Evolutionary conservation across 2,329 filamentous ascomycete genomes (phyloP).

Genomic region (Nigrospora osmanthi): DNA sequence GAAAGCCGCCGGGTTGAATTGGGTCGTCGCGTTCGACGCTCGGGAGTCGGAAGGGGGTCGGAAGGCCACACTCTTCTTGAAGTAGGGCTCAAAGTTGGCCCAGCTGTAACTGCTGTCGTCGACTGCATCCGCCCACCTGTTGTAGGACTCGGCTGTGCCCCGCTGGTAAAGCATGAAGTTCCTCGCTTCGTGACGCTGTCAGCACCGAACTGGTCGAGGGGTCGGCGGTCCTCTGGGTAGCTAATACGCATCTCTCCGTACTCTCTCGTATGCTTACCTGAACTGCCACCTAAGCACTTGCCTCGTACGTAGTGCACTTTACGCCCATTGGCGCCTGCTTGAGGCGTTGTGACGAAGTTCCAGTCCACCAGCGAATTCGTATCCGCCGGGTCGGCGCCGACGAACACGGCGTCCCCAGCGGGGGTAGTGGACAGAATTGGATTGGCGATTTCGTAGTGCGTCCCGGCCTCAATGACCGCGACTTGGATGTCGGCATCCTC

Average conservation of each 20-base stretch:
- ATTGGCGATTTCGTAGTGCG: slow-evolving; percentile 21
- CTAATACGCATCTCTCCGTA: too few relatives aligned
- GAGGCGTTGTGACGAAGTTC: slow-evolving; percentile 14
- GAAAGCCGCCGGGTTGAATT: slow-evolving; percentile 22
- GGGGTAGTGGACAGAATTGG: slow-evolving; percentile 2
- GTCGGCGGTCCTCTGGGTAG: not conserved
- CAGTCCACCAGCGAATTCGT: slow-evolving; percentile 11
- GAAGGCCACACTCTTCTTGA: slow-evolving; percentile 16
- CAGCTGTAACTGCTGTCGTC: slow-evolving; percentile 15
- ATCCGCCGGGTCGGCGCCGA: slow-evolving; percentile 3
- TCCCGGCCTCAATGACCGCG: slow-evolving; percentile 30
- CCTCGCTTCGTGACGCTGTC: slow-evolving; percentile 5
- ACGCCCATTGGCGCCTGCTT: slow-evolving; percentile 6
- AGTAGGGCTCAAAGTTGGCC: slow-evolving; percentile 10
- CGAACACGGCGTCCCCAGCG: slow-evolving; percentile 10
- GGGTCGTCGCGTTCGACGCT: slow-evolving; percentile 15
- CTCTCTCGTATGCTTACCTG: not conserved
- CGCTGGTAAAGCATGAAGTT: slow-evolving; percentile 24
- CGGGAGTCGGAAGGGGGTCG: slow-evolving; percentile 10
- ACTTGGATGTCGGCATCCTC: slow-evolving; percentile 15
- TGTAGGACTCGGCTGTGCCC: slow-evolving; percentile 12
- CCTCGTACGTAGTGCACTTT: slow-evolving; percentile 19
- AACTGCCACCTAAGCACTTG: slow-evolving; percentile 19
- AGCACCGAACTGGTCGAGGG: not conserved
- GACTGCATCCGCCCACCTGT: slow-evolving; percentile 15